Conservation (phyloP, 1,139 yeast genomes). For the Hansenula anomala region DNA sequence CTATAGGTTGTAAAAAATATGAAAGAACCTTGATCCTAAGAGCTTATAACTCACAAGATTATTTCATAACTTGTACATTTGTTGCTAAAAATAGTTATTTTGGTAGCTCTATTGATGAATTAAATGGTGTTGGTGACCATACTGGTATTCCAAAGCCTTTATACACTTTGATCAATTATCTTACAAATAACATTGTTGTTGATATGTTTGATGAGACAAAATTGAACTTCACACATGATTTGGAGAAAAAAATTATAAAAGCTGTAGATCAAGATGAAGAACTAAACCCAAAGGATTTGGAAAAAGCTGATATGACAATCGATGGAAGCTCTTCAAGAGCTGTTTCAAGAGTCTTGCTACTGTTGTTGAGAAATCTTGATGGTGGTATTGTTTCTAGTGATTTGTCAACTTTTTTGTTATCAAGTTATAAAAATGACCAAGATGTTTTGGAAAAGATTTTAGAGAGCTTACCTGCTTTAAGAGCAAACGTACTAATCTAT, state of each 20-base stretch:
- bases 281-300: constrained; percentile 13
- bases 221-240: constrained; percentile 17
- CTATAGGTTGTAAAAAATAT: constrained; percentile 22
- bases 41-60: constrained; percentile 24
- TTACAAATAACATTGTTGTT: constrained; percentile 19
- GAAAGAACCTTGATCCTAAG: constrained; percentile 23
- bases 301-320: constrained; percentile 14
- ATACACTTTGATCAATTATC: constrained; percentile 23
- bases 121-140: constrained; percentile 13
- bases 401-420: constrained; percentile 23
- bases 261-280: constrained; percentile 22
- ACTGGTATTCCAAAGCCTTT: constrained; percentile 26
- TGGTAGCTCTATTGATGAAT: constrained; percentile 25
- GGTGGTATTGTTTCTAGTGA: constrained; percentile 36
- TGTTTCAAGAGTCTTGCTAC: constrained; percentile 23
- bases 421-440: constrained; percentile 7
- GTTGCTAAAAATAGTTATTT: constrained; percentile 19
- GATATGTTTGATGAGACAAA: constrained; percentile 22
- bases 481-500: constrained; percentile 36
- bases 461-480: constrained; percentile 33
- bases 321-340: constrained; percentile 20
- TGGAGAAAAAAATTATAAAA: constrained; percentile 19
- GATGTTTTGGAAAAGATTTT: constrained; percentile 23
- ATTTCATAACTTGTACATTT: constrained; percentile 24
- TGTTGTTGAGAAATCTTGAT: constrained; percentile 31